Evolutionary conservation across 2,329 filamentous ascomycete species (phyloP), one percentile per base, ranked within the genome.

Genomic region (Bipolaris sorokiniana): DNA sequence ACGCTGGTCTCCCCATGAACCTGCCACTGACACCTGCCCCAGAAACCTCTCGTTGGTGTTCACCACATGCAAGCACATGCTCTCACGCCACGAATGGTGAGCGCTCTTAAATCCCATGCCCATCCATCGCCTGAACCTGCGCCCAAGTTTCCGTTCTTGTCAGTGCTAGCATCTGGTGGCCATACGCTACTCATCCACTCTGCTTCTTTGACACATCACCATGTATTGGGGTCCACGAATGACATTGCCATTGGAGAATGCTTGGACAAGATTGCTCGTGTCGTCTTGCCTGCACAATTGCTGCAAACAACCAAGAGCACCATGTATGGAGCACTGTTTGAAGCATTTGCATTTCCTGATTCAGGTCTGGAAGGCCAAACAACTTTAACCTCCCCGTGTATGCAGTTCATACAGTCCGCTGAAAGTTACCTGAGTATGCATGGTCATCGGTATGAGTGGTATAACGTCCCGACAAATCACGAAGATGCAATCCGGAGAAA

Each of bases 41-140:
- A 74, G 71, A 84, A 92, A 36, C 93, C 94, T 3, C 80, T 98
- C 31, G 76, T 98, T 1, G 95, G 88, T 0, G 90, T 97, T 1
- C 90, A 99, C 75, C 95, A 99, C 76, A 98, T 99, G 95, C 93
- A 97, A 75, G 95, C 93, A 10, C 95, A 99, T 76, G 90, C 95
- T 16, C 79, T 99, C 61, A 98, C 95, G 16, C 90, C 94, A 15
- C 84, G 92, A 9, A 84, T 99, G 40, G 88, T 89, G 3, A 78
- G 81, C 31, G 90, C 90, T 5, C 76, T 94, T 58, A 72, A 80
- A 50, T 50, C 62, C 3, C 41, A 51, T 38, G 7, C 48, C 4
- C 10, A 16, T 31, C 13, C 28, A 44, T 16, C 13, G 34, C 22
- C 46, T 15, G 47, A 52, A 16, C 5, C 37, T 5, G 65, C 70